Percentiles rank a stretch among this genome's conserved stretches.
phyloP scores from a whole-genome alignment of 257 asterid genomes.

The Haberlea rhodopensis region DNA sequence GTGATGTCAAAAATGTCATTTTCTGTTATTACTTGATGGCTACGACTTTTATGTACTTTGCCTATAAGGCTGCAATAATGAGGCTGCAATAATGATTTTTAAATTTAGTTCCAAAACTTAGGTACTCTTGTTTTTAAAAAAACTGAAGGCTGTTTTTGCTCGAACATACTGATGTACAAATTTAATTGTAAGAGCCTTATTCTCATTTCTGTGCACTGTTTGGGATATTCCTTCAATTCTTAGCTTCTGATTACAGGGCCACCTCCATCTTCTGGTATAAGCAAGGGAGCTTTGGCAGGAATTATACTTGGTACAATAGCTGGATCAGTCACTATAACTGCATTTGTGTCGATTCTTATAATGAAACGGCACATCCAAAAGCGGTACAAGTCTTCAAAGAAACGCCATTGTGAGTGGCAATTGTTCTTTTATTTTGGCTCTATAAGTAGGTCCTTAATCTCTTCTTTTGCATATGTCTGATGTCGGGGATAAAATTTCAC shows the following conservation, averaged over 20 bases:
- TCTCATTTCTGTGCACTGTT: no score
- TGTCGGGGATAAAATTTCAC: no score
- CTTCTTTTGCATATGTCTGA: background rate
- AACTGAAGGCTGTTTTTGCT: no score
- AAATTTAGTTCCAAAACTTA: no score
- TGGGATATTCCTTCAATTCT: background rate
- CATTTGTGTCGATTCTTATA: conserved; percentile 56
- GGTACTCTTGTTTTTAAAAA: background rate
- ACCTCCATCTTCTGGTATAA: conserved; percentile 49
- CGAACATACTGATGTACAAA: background rate
- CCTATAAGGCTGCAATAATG: no score
- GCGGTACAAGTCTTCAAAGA: conserved; percentile 43
- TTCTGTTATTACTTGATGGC: no score
- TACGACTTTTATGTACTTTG: no score
- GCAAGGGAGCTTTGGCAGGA: conserved; percentile 84
- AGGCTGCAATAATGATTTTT: no score
- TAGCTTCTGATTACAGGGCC: conserved; percentile 46
- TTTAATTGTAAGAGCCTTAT: no score
- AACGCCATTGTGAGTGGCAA: conserved; percentile 61
- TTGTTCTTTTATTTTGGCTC: conserved; percentile 14
- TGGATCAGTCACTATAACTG: conserved; percentile 66
- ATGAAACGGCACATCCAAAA: conserved; percentile 50
- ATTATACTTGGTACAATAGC: conserved; percentile 73
- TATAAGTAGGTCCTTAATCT: background rate
- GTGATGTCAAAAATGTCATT: no score